phyloP scores from a whole-genome alignment of 148 eudicot species.

The Vaccinium macrocarpon region DNA sequence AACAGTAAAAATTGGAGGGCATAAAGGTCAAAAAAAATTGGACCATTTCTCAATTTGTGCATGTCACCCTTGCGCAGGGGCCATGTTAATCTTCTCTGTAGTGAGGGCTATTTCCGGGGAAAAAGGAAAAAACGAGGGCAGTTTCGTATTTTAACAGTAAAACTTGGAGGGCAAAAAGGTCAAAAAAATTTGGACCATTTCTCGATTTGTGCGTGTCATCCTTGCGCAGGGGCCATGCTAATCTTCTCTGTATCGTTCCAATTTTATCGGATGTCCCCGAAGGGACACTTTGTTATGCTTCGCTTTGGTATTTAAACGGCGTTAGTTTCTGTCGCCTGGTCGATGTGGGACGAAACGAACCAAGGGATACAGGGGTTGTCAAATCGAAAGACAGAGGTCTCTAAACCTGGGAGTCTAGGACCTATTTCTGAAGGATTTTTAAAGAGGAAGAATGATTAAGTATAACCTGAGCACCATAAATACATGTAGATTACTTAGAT shows the following conservation, averaged over 20 bases:
- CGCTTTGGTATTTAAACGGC: not conserved
- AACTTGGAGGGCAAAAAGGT: not conserved
- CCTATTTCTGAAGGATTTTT: too few relatives aligned
- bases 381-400: not conserved
- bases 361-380: not conserved
- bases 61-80: not conserved
- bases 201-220: not conserved
- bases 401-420: not conserved
- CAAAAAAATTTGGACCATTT: not conserved
- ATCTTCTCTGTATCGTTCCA: not conserved
- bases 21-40: not conserved
- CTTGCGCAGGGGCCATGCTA: constrained; percentile 1
- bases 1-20: not conserved
- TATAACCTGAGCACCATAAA: too few relatives aligned
- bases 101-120: not conserved
- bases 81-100: not conserved
- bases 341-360: not conserved
- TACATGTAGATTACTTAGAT: not conserved
- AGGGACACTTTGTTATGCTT: not conserved
- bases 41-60: not conserved
- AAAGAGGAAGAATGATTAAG: too few relatives aligned
- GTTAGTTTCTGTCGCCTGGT: not conserved
- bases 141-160: not conserved
- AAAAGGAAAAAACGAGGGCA: not conserved
- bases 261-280: constrained; percentile 12